Base-by-base conservation (phyloP, 2,329 filamentous ascomycete genomes). In the Fusarium brachygibbosum region DNA sequence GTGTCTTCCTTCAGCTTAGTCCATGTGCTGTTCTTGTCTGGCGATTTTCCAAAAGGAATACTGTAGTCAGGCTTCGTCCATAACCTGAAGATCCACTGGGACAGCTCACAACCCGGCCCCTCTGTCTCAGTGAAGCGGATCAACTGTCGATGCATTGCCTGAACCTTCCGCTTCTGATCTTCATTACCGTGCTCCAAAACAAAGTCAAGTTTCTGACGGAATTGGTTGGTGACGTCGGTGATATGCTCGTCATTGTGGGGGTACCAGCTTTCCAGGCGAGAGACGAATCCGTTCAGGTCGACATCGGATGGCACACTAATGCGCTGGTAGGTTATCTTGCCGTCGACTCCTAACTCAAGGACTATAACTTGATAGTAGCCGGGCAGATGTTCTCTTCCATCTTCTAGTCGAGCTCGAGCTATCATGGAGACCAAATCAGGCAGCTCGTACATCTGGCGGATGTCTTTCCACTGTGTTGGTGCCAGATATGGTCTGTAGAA, bases 61-160 rank as follows among this genome's bases (percentile, higher is more conserved):
- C 23, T 57, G 29, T 65, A 74, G 14, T 45, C 63, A 6, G 61
- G 45, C 11, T 40, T 46, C 10, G 12, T 32, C 12, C 54, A 49
- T 31, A 75, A 34, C 29, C 60, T 72, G 40, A 63, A 75, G 3
- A 57, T 19, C 72, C 73, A 75, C 5, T 21, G 19, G 23, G 25
- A 32, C 45, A 53, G 58, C 19, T 72, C 69, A 5, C 61, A 50
- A 11, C 37, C 44, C 31, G 48, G 32, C 4, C 17, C 42, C 10
- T 49, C 42, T n/a, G 44, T 14, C 12, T 58, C 42, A 14, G 41
- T 46, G 6, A 46, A 46, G 13, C 54, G 65, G 11, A 37, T 9
- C 8, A 74, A 23, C 13, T 68, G 44, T 17, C 14, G 55, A 17
- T 53, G 19, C 5, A 42, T 4, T 6, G 5, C 7, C 38, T 46